phyloP scores from a whole-genome alignment of 805 yeast genomes.

The Wickerhamiella azyma region DNA sequence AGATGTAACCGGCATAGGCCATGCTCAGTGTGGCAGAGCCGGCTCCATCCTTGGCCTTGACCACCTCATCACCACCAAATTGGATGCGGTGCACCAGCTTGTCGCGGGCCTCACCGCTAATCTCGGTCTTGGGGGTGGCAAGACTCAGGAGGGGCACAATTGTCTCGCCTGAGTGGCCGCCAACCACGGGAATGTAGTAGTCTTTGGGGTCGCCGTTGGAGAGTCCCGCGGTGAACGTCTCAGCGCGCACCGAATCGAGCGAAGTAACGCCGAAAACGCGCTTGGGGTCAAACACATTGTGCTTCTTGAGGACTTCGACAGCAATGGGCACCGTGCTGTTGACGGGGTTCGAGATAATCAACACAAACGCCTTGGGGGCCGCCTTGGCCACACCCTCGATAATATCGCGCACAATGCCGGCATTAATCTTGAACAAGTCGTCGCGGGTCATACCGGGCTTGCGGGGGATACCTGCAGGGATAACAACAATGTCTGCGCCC shows the following conservation, averaged over 20 bases:
- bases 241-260: constrained; percentile 76
- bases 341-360: constrained; percentile 85
- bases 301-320: constrained; percentile 58
- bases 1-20: constrained; percentile 87
- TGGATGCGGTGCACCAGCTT: constrained; percentile 78
- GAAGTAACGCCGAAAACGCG: constrained; percentile 81
- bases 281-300: constrained; percentile 54
- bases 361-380: constrained; percentile 63
- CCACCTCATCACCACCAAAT: constrained; percentile 95
- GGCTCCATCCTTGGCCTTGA: constrained; percentile 83
- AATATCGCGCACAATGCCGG: constrained; percentile 60
- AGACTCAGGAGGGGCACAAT: constrained; percentile 70
- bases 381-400: constrained; percentile 59
- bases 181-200: constrained; percentile 57
- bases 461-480: constrained; percentile 89
- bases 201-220: constrained; percentile 33
- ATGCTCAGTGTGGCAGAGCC: constrained; percentile 93
- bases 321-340: constrained; percentile 87
- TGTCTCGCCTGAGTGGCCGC: constrained; percentile 93
- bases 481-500: constrained; percentile 73
- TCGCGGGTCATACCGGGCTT: constrained; percentile 93
- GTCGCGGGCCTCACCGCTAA: constrained; percentile 30
- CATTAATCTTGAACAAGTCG: constrained; percentile 73
- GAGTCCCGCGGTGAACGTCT: constrained; percentile 57
- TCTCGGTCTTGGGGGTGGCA: constrained; percentile 25